Evolutionary conservation across 495 filamentous ascomycete species (phyloP).

Genomic region (Friedmanniomyces simplex): DNA sequence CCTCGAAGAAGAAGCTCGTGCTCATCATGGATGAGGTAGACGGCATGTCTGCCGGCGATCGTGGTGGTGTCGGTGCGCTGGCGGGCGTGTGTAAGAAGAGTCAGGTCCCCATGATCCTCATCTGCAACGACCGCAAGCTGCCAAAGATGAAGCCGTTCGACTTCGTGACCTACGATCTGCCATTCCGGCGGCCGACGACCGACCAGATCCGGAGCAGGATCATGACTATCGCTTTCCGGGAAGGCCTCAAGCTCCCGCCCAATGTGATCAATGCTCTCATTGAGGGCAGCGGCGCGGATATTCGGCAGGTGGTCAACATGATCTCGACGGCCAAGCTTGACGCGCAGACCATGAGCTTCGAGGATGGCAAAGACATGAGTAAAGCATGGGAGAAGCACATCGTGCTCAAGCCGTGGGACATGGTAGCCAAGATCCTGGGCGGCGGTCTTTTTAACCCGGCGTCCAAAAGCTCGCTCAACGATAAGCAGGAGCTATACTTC

Average conservation of each 20-base stretch:
- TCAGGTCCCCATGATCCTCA: constrained; percentile 86
- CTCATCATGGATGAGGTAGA: constrained; percentile 99
- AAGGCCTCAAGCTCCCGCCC: constrained; percentile 73
- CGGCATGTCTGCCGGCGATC: constrained; percentile 95
- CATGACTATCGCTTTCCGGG: constrained; percentile 87
- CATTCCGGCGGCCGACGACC: constrained; percentile 78
- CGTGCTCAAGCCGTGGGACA: constrained; percentile 95
- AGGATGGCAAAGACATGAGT: constrained; percentile 80
- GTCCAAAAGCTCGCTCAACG: constrained; percentile 77
- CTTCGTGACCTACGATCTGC: constrained; percentile 66
- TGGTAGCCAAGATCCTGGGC: constrained; percentile 81
- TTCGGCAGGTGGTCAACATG: constrained; percentile 98
- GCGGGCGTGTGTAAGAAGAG: constrained; percentile 92
- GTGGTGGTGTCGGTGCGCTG: constrained; percentile 88
- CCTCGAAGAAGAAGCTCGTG: constrained; percentile 78
- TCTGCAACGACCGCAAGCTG: constrained; percentile 87
- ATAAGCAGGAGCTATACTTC: constrained; percentile 98
- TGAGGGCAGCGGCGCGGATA: constrained; percentile 88
- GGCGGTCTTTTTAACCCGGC: constrained; percentile 72
- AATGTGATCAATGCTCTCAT: constrained; percentile 90
- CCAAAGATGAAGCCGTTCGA: constrained; percentile 99
- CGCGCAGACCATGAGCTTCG: constrained; percentile 63
- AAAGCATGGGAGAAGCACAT: constrained; percentile 98
- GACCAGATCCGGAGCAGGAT: constrained; percentile 83
- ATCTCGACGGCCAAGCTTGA: constrained; percentile 86